Conservation (phyloP, 768 basidiomycete species). For the Auriculariales sp. region DNA sequence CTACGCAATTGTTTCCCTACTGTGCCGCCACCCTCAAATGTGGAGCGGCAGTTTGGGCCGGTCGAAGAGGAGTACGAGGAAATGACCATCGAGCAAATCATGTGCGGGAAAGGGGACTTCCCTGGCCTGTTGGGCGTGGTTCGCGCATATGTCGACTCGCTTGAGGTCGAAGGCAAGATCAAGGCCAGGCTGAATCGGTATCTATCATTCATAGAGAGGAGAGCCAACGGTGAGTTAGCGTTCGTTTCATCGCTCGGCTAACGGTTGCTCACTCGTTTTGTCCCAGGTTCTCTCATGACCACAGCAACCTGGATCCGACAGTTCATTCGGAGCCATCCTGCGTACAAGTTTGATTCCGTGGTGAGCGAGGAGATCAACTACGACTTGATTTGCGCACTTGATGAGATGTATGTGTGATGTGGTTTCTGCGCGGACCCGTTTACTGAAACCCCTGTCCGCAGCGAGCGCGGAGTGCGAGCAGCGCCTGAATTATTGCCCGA, state of each 20-base stretch:
- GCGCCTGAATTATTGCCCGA: constrained; percentile 49
- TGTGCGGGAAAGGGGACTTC: constrained; percentile 81
- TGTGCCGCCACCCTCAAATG: constrained; percentile 36
- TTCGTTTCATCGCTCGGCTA: constrained; percentile 1
- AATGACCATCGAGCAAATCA: constrained; percentile 83
- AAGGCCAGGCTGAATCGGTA: constrained; percentile 57
- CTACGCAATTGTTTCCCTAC: constrained; percentile 60
- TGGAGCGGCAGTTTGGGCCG: constrained; percentile 19
- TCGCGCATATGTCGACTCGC: constrained; percentile 69
- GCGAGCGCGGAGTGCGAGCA: constrained; percentile 51
- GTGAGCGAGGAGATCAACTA: constrained; percentile 88
- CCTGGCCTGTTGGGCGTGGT: constrained; percentile 74
- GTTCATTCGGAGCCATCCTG: constrained; percentile 81
- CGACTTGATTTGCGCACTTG: constrained; percentile 77
- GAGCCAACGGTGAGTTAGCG: constrained; percentile 57
- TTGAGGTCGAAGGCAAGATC: constrained; percentile 56
- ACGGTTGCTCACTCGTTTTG: neutral
- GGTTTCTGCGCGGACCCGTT: neutral
- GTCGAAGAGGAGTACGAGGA: constrained; percentile 81
- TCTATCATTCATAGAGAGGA: constrained; percentile 57
- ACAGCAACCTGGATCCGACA: constrained; percentile 88
- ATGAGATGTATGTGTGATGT: constrained; percentile 63
- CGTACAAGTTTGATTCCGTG: constrained; percentile 87
- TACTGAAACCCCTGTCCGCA: constrained; percentile 15
- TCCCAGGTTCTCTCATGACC: constrained; percentile 60